Percentiles rank a stretch among this genome's conserved stretches.
These are phyloP conservation scores for Coelastrella sp. DNA, from an alignment of 139 green algal species.

Conservation along the genomic window DNA sequence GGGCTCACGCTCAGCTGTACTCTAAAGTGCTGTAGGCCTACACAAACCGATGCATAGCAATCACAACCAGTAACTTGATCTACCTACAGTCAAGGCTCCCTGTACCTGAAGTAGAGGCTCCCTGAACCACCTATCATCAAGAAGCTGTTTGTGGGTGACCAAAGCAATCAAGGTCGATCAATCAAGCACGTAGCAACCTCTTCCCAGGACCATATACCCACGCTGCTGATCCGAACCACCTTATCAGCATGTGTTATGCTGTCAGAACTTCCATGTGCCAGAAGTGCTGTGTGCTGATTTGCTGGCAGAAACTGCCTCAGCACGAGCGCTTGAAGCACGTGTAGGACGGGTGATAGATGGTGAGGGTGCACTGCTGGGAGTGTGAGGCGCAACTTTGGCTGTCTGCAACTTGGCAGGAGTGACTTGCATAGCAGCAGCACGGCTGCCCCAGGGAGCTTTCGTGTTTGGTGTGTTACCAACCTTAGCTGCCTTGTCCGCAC, in stretches of 20 bases:
- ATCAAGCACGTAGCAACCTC: neutral
- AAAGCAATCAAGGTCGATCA: too few species aligned
- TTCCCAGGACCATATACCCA: neutral
- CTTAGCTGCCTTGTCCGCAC: neutral
- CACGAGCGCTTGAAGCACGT: neutral
- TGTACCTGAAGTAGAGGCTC: too few species aligned
- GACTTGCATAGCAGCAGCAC: neutral
- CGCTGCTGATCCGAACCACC: neutral
- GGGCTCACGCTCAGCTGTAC: too few species aligned
- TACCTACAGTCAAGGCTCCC: too few species aligned
- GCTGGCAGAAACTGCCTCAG: neutral
- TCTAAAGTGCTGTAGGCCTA: too few species aligned
- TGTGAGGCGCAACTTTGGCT: neutral
- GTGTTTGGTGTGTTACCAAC: neutral
- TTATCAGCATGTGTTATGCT: neutral
- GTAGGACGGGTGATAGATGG: neutral
- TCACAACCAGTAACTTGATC: too few species aligned
- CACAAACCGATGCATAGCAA: too few species aligned
- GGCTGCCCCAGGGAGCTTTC: neutral
- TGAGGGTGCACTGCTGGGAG: neutral
- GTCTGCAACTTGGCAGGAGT: neutral
- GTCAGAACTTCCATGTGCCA: neutral
- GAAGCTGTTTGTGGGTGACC: too few species aligned
- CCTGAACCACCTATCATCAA: too few species aligned
- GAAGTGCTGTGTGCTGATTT: neutral